Evolutionary conservation across 225 moss, liverwort and hornwort genomes (phyloP), one percentile per base, ranked within the genome.

Genomic region (Polytrichum commune): DNA sequence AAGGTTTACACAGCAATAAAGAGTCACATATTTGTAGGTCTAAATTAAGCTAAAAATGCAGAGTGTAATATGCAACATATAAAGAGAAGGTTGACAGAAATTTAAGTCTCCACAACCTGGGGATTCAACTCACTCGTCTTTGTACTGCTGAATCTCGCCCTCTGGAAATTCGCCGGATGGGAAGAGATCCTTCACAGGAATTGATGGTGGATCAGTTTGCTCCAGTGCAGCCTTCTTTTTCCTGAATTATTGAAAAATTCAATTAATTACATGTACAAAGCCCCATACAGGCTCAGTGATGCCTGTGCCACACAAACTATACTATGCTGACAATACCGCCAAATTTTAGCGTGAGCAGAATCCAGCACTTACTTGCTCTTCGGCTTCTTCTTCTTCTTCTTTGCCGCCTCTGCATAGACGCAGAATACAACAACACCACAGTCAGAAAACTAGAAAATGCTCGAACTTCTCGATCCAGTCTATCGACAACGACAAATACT

Each of bases 171-270:
- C 91, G 29, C 94, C 94, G 66, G 75, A 84, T n/a, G 88, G 90
- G 62, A 97, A 94, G 6, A 97, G 76, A 66, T 97, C 94, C 67
- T 73, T 81, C 9, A 94, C 84, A 8, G 91, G 94, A 28, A 94
- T 85, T 58, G 90, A 94, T 62, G 91, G 94, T 35, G 90, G 94
- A 76, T 97, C 88, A 5, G 94, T 92, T 72, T 94, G 92, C 79
- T 86, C 83, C 6, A 84, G 77, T 18, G 28, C 72, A 7, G 70
- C 69, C 70, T 92, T 93, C 81, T 96, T 96, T 77, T 90, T 93
- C 85, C 88, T 93, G 82, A 29, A 72, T 13, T 24, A 19, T 35
- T 24, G 1, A 16, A 26, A 28, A 30, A 57, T 8, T 3, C n/a
- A 64, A 4, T 20, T 70, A n/a, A 18, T 30, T 32, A 54, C 23